Evolutionary conservation across 192 early-diverging fungal species (phyloP), one percentile per base, ranked within the genome.

Genomic region (Podila clonocystis): DNA sequence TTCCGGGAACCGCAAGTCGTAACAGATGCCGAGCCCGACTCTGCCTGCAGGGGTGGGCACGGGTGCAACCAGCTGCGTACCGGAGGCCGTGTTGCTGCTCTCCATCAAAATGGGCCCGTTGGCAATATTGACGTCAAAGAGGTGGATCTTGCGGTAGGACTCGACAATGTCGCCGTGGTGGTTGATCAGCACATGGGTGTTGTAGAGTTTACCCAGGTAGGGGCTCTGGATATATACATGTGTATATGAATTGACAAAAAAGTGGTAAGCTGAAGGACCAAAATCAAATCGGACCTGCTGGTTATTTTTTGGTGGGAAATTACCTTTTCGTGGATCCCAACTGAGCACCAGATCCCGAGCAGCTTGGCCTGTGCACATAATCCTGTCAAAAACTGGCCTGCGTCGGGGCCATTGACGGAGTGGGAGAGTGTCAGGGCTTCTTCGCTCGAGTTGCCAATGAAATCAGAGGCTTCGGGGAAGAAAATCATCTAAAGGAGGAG

Each of bases 391-490:
- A 96, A 96, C 15, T 65, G 68, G 0, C 83, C 63, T 41, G 50
- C 1, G 11, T 55, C 52, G 2, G 34, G 9, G 15, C 83, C 30
- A 83, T 82, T 15, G 89, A 65, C 0, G 82, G 55, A 11, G 49
- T 87, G 85, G 2, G 92, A 85, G 19, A 93, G 84, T 19, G 70
- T 58, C 1, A 84, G 48, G 11, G 87, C 77, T 58, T 91, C 85
- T 48, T 85, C 78, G 29, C 75, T 86, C 45, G 74, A 80, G 28
- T 87, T 85, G 15, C 91, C 87, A 36, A 95, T 92, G 70, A 93
- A 96, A 82, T 96, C 95, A 31, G 91, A 93, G 34, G 94, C 90
- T 66, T 96, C 95, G 1, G 95, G 95, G 24, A 96, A 78, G 82
- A 95, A 95, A 30, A 95, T 72, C 83, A 93, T 90, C 88, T 91